A percentile compares a stretch with the other conserved stretches of the same genome.
Evolutionary conservation across 805 yeast species (phyloP).

Genomic region (Tetrapisispora pingtungensis): DNA sequence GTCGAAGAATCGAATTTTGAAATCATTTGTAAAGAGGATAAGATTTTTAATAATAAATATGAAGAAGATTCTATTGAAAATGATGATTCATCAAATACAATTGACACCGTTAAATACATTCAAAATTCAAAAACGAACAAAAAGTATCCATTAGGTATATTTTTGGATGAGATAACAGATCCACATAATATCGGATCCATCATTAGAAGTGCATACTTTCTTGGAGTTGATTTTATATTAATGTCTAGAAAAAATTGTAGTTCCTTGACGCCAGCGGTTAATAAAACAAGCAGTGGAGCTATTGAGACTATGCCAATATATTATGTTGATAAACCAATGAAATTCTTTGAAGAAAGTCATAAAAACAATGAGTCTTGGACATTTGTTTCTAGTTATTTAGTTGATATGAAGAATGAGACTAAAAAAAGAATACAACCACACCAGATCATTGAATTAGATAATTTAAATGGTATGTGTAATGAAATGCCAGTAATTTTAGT

Average conservation of each 20-base stretch:
- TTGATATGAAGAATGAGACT: slow-evolving; percentile 27
- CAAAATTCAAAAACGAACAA: slow-evolving; percentile 6
- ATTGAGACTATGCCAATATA: slow-evolving; percentile 61
- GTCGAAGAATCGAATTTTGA: slow-evolving; percentile 11
- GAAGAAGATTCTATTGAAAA: neutral
- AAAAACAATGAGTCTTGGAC: slow-evolving; percentile 53
- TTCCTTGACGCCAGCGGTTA: slow-evolving; percentile 63
- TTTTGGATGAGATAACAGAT: slow-evolving; percentile 70
- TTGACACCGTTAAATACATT: neutral
- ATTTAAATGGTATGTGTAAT: slow-evolving; percentile 36
- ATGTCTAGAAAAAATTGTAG: slow-evolving; percentile 65
- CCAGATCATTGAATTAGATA: slow-evolving; percentile 29
- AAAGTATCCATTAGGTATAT: slow-evolving; percentile 57
- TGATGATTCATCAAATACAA: neutral
- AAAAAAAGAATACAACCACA: slow-evolving; percentile 28
- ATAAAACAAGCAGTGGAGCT: slow-evolving; percentile 79
- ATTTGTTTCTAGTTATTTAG: slow-evolving; percentile 51
- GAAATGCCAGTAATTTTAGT: slow-evolving; percentile 57
- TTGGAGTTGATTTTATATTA: slow-evolving; percentile 74
- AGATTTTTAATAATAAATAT: slow-evolving; percentile 7
- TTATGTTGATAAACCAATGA: slow-evolving; percentile 46
- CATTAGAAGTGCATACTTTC: slow-evolving; percentile 64
- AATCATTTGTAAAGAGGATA: slow-evolving; percentile 8
- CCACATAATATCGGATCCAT: slow-evolving; percentile 86
- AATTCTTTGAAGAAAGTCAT: slow-evolving; percentile 48